These are phyloP conservation scores for Exophiala viscosa DNA, from an alignment of 2,329 filamentous ascomycete species.

Conservation along the genomic window DNA sequence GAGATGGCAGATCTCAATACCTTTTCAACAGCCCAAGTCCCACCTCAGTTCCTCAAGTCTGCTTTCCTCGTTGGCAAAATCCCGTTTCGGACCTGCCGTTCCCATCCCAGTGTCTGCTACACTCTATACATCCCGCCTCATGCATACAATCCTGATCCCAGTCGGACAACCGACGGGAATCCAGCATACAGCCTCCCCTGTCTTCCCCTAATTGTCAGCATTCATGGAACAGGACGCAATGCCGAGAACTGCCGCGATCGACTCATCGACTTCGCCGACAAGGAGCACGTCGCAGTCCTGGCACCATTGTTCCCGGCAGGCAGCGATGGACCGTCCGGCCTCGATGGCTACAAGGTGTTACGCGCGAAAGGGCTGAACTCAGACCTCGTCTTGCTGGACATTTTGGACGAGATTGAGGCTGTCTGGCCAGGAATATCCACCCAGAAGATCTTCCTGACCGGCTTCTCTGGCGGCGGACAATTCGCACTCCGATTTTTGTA, in stretches of 20 bases:
- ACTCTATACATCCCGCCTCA: constrained; percentile 1
- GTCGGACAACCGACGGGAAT: not conserved
- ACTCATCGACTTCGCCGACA: constrained; percentile 29
- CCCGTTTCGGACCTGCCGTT: not conserved
- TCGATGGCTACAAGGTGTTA: constrained; percentile 33
- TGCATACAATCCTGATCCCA: constrained; percentile 1
- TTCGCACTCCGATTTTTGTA: constrained; percentile 35
- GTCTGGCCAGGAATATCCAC: constrained; percentile 32
- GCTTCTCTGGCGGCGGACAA: constrained; percentile 35
- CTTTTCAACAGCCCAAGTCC: not conserved
- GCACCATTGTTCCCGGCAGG: constrained; percentile 34
- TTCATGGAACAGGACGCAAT: constrained; percentile 33
- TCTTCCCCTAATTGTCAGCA: constrained; percentile 31
- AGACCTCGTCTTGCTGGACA: constrained; percentile 31
- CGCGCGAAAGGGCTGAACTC: constrained; percentile 26
- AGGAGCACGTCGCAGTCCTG: constrained; percentile 30
- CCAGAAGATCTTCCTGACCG: constrained; percentile 30
- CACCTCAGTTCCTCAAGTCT: constrained; percentile 28
- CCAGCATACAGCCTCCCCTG: not conserved
- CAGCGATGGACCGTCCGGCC: constrained; percentile 31
- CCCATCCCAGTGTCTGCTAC: constrained; percentile 3
- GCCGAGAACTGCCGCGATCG: constrained; percentile 11
- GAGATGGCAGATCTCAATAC: too few relatives aligned
- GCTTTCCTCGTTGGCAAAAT: constrained; percentile 30
- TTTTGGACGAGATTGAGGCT: constrained; percentile 31